Percentiles rank a stretch among this genome's conserved stretches.
These are phyloP conservation scores for Apiospora rasikravindrae DNA, from an alignment of 2,329 filamentous ascomycete genomes.

Conservation along the genomic window DNA sequence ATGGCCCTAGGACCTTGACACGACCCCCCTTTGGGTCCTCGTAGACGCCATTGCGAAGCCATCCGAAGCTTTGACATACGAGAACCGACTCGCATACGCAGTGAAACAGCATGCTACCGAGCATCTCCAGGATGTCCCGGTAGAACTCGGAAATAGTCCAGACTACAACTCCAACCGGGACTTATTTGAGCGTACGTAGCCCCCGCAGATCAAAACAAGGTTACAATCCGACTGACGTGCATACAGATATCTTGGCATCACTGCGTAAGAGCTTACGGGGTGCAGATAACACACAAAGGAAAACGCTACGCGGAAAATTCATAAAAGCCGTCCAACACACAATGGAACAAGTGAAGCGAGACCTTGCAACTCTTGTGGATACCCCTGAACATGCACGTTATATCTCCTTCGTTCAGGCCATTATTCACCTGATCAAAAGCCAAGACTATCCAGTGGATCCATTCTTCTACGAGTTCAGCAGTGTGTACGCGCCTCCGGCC, in stretches of 20 bases:
- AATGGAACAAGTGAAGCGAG: conserved; percentile 61
- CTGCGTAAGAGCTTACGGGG: conserved; percentile 56
- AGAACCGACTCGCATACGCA: conserved; percentile 54
- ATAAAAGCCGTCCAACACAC: conserved; percentile 48
- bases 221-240: background rate
- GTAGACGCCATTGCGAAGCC: conserved; percentile 58
- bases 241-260: conserved; percentile 45
- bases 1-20: conserved; percentile 44
- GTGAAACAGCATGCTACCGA: conserved; percentile 48
- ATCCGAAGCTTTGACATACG: conserved; percentile 49
- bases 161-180: conserved; percentile 55
- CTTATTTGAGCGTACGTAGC: conserved; percentile 52
- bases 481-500: conserved; percentile 59
- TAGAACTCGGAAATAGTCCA: conserved; percentile 44
- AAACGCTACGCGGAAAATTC: conserved; percentile 46
- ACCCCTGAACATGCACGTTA: conserved; percentile 51
- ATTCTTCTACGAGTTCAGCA: conserved; percentile 62
- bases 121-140: conserved; percentile 48
- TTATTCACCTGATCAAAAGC: conserved; percentile 60
- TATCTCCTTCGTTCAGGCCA: conserved; percentile 56
- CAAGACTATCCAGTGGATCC: conserved; percentile 60
- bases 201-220: background rate
- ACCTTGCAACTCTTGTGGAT: conserved; percentile 48
- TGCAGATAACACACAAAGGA: conserved; percentile 42
- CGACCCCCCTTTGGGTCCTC: conserved; percentile 59